Percentiles rank a stretch among this genome's conserved stretches.
Conservation (phyloP, 805 yeast species). For the Teunomyces pallodes region DNA sequence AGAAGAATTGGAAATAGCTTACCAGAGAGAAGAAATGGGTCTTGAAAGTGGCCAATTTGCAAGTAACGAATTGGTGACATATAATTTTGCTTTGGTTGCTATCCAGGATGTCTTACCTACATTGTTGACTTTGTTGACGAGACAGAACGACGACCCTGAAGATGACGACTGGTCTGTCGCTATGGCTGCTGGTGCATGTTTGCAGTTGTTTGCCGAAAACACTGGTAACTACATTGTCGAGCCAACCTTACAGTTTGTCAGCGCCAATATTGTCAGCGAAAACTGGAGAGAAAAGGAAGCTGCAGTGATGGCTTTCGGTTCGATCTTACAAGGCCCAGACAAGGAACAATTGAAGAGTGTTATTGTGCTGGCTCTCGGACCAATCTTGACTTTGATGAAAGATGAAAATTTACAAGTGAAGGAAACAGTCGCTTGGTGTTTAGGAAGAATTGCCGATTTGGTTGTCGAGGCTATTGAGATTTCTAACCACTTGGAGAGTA, state of each 20-base stretch:
- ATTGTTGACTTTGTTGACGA: slow-evolving; percentile 69
- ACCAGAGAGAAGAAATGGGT: slow-evolving; percentile 62
- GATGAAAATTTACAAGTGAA: slow-evolving; percentile 83
- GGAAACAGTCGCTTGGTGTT: slow-evolving; percentile 98
- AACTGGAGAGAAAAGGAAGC: slow-evolving; percentile 92
- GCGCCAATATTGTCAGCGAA: slow-evolving; percentile 53
- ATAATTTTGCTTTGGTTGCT: slow-evolving; percentile 83
- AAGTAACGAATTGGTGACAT: slow-evolving; percentile 46
- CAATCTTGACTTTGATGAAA: slow-evolving; percentile 69
- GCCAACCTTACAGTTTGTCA: slow-evolving; percentile 83
- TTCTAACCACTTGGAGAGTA: slow-evolving; percentile 61
- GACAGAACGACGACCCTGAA: slow-evolving; percentile 90
- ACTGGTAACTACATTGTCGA: slow-evolving; percentile 84
- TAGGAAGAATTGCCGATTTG: slow-evolving; percentile 91
- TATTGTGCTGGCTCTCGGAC: slow-evolving; percentile 78
- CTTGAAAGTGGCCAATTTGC: slow-evolving; percentile 35
- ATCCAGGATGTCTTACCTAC: slow-evolving; percentile 85
- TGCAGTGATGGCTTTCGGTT: slow-evolving; percentile 98
- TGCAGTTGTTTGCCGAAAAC: slow-evolving; percentile 89
- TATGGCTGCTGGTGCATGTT: slow-evolving; percentile 98
- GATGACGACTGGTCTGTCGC: slow-evolving; percentile 98
- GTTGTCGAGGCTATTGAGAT: slow-evolving; percentile 74
- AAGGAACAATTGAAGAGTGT: slow-evolving; percentile 62
- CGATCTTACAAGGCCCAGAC: slow-evolving; percentile 93
- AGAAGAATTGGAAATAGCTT: slow-evolving; percentile 81